Conservation (phyloP, 192 early-diverging fungal genomes). For the Chytriomyces sp. region DNA sequence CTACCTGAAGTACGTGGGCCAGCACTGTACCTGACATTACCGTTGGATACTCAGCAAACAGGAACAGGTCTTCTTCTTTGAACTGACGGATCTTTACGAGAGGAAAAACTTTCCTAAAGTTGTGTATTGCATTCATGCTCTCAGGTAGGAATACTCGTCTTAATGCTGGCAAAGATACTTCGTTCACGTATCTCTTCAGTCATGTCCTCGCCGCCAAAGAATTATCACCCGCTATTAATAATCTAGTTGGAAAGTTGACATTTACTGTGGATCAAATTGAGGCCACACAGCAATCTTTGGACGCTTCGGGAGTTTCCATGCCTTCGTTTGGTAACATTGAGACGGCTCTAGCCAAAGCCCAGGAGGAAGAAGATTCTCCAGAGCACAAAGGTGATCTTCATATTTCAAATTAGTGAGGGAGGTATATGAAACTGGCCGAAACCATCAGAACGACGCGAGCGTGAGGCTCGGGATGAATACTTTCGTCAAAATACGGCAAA, state of each 20-base stretch:
- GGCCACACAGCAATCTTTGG: conserved; percentile 81
- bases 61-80: conserved; percentile 93
- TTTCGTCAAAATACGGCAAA: conserved; percentile 31
- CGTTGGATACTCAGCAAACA: too few species aligned
- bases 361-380: conserved; percentile 44
- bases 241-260: conserved; percentile 87
- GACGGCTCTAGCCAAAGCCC: conserved; percentile 52
- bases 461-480: conserved; percentile 44
- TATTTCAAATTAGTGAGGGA: background rate
- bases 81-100: conserved; percentile 96
- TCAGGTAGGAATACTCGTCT: conserved; percentile 57
- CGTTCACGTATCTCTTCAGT: conserved; percentile 44
- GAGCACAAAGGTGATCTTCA: conserved; percentile 25
- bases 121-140: conserved; percentile 96
- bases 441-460: conserved; percentile 28
- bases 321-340: conserved; percentile 89
- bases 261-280: conserved; percentile 82
- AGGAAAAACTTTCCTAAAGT: conserved; percentile 99
- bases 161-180: background rate
- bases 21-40: background rate
- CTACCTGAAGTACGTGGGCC: conserved; percentile 71
- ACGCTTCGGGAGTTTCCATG: conserved; percentile 78
- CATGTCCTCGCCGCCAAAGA: conserved; percentile 86
- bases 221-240: conserved; percentile 85
- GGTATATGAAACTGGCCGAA: background rate